phyloP scores from a whole-genome alignment of 2,329 filamentous ascomycete species.

The Neonectria coccinea region DNA sequence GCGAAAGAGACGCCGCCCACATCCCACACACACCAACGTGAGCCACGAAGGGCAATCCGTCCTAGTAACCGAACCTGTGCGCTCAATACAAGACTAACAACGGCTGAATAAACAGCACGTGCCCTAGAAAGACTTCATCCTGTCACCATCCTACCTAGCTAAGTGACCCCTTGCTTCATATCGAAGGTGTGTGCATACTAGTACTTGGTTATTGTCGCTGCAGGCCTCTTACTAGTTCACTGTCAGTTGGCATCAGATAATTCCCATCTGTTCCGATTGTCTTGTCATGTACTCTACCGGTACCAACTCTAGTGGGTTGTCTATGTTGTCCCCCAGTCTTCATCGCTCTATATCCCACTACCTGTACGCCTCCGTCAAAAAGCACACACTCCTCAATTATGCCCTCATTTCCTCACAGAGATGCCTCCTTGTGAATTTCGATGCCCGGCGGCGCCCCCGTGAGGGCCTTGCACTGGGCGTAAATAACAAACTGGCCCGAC shows the following conservation, averaged over 20 bases:
- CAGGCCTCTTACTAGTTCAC: not conserved
- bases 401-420: conserved; percentile 33
- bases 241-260: not conserved
- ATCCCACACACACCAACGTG: not conserved
- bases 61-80: not conserved
- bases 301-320: not conserved
- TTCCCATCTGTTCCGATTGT: not conserved
- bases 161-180: not conserved
- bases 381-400: conserved; percentile 29
- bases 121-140: not conserved
- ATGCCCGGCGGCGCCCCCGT: conserved; percentile 64
- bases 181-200: not conserved
- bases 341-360: conserved; percentile 1
- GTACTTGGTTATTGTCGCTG: not conserved
- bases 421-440: conserved; percentile 64
- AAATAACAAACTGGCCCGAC: conserved; percentile 66
- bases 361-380: not conserved
- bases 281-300: not conserved
- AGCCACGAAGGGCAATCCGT: not conserved
- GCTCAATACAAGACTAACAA: conserved; percentile 4
- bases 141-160: not conserved
- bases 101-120: conserved; percentile 4
- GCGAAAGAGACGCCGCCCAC: not conserved
- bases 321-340: not conserved
- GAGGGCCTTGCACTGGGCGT: conserved; percentile 65